These are phyloP conservation scores for Podila epigama DNA, from an alignment of 192 early-diverging fungal species.

Conservation along the genomic window DNA sequence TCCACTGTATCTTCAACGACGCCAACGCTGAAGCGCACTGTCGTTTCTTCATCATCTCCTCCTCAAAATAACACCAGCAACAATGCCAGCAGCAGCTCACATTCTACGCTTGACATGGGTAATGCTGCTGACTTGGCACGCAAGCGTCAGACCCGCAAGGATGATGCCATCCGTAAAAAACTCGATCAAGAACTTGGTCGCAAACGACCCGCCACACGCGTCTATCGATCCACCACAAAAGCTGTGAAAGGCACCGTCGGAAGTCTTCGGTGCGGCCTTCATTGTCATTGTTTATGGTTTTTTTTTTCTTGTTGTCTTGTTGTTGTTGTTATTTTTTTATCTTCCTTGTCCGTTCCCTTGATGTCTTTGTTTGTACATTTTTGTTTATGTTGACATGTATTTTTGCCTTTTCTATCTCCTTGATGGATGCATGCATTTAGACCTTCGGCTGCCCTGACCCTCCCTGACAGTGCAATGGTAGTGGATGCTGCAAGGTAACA, in stretches of 20 bases:
- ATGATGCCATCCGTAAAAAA: slow-evolving; percentile 74
- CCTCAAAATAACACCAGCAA: not conserved
- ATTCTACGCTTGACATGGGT: no score
- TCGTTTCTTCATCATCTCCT: not conserved
- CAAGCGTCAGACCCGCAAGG: slow-evolving; percentile 50
- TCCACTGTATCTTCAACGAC: not conserved
- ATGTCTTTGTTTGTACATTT: not conserved
- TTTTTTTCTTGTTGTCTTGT: not conserved
- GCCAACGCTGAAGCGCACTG: not conserved
- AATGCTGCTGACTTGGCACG: slow-evolving; percentile 7
- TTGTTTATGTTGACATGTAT: not conserved
- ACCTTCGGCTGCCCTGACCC: not conserved
- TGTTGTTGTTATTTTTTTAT: not conserved
- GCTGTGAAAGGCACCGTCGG: slow-evolving; percentile 55
- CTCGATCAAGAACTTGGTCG: slow-evolving; percentile 68
- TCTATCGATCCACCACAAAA: slow-evolving; percentile 21
- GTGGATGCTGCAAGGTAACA: slow-evolving; percentile 4
- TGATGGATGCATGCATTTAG: not conserved
- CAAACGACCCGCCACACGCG: slow-evolving; percentile 16
- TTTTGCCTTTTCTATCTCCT: not conserved
- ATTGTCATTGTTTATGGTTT: not conserved
- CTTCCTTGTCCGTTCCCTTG: not conserved
- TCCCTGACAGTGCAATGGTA: slow-evolving; percentile 1
- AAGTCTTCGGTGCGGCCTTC: slow-evolving; percentile 4
- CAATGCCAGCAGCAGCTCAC: no score